These are phyloP conservation scores for Candida easanensis DNA, from an alignment of 805 yeast species.

Conservation along the genomic window DNA sequence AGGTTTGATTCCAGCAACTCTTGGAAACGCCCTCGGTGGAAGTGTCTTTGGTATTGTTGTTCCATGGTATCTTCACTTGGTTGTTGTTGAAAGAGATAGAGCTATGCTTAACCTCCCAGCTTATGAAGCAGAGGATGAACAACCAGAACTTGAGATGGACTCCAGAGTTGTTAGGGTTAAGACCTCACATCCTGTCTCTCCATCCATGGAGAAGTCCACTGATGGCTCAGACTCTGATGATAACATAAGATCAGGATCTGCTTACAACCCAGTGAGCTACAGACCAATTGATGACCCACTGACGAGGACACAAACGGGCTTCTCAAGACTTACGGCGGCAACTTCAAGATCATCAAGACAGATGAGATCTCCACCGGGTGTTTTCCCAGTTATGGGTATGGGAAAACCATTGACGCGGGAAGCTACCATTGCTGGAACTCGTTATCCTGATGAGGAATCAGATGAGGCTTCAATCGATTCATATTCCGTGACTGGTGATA, in stretches of 20 bases:
- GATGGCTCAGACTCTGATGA: conserved; percentile 8
- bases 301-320: conserved; percentile 6
- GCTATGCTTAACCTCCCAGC: conserved; percentile 58
- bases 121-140: conserved; percentile 75
- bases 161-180: conserved; percentile 67
- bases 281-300: conserved; percentile 13
- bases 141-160: conserved; percentile 73
- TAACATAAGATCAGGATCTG: not conserved
- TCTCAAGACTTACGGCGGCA: conserved; percentile 10
- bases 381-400: conserved; percentile 80
- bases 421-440: conserved; percentile 48
- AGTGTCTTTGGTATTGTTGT: conserved; percentile 56
- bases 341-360: not conserved
- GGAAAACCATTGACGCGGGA: conserved; percentile 60
- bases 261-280: conserved; percentile 18
- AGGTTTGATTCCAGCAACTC: conserved; percentile 60
- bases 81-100: conserved; percentile 71
- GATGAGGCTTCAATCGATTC: conserved; percentile 11
- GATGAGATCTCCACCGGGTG: conserved; percentile 65
- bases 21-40: conserved; percentile 85
- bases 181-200: conserved; percentile 19
- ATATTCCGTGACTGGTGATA: conserved; percentile 11
- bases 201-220: conserved; percentile 1
- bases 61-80: conserved; percentile 72
- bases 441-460: conserved; percentile 10